These are phyloP conservation scores for Glarea lozoyensis DNA, from an alignment of 495 filamentous ascomycete species.

Conservation along the genomic window DNA sequence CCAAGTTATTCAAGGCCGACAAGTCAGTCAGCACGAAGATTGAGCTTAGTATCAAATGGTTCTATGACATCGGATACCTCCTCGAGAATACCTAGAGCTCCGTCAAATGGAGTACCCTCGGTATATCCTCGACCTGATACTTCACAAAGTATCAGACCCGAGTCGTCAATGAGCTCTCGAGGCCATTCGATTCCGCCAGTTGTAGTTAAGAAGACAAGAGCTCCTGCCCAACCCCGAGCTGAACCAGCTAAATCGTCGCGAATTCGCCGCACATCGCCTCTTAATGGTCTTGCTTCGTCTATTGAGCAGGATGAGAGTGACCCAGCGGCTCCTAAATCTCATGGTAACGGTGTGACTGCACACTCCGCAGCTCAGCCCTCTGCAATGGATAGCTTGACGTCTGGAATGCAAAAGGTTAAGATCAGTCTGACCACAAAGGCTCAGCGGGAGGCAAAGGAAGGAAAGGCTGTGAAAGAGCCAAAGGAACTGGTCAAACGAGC, in stretches of 20 bases:
- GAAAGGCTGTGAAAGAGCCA: conserved; percentile 59
- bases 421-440: conserved; percentile 64
- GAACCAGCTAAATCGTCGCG: conserved; percentile 34
- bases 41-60: conserved; percentile 31
- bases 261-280: conserved; percentile 28
- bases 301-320: too few relatives aligned
- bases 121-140: conserved; percentile 27
- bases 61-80: conserved; percentile 22
- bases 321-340: conserved; percentile 1
- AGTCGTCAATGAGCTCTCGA: conserved; percentile 23
- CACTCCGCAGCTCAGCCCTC: conserved; percentile 15
- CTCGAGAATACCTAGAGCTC: conserved; percentile 9
- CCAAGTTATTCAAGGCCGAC: conserved; percentile 21
- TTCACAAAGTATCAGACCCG: conserved; percentile 27
- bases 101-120: conserved; percentile 11
- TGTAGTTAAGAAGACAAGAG: conserved; percentile 36
- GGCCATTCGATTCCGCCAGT: conserved; percentile 17
- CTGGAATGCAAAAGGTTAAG: conserved; percentile 68
- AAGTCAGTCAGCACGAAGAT: conserved; percentile 25
- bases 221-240: conserved; percentile 19
- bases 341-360: background rate
- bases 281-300: conserved; percentile 13
- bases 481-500: conserved; percentile 31
- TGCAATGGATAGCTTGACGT: conserved; percentile 54
- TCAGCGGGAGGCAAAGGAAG: conserved; percentile 57